Percentiles rank a stretch among this genome's conserved stretches.
Conservation (phyloP, 2,329 filamentous ascomycete species). For the Tothia fuscella region DNA sequence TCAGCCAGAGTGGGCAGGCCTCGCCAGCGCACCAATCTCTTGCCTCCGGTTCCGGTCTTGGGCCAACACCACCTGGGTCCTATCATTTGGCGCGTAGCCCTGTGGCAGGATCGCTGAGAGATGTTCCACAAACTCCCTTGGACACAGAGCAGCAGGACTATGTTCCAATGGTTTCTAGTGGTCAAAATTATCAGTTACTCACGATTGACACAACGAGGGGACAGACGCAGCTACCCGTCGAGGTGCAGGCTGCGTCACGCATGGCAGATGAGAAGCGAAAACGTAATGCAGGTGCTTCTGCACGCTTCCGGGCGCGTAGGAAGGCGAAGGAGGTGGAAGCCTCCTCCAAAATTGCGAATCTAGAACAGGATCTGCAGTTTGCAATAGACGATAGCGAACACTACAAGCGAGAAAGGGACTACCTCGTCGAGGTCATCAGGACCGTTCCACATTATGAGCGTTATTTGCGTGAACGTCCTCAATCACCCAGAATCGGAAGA, state of each 20-base stretch:
- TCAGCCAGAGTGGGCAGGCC: conserved; percentile 9
- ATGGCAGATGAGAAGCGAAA: conserved; percentile 76
- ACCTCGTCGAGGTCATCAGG: neutral
- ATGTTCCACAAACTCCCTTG: neutral
- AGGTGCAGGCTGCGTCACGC: conserved; percentile 70
- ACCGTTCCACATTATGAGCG: conserved; percentile 7
- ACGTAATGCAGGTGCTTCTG: conserved; percentile 75
- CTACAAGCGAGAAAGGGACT: conserved; percentile 53
- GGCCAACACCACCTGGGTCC: conserved; percentile 8
- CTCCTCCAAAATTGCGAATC: conserved; percentile 52
- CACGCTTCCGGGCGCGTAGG: conserved; percentile 66
- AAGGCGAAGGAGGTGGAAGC: conserved; percentile 74
- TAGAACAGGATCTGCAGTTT: conserved; percentile 59
- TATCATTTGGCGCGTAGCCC: conserved; percentile 2
- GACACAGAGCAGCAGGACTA: conserved; percentile 15
- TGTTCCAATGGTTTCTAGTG: conserved; percentile 33
- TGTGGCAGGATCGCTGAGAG: neutral
- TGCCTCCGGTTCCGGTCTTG: neutral
- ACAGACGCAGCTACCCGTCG: conserved; percentile 53
- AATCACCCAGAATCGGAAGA: neutral
- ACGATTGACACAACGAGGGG: conserved; percentile 40
- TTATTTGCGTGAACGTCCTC: conserved; percentile 1
- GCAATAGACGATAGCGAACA: conserved; percentile 57
- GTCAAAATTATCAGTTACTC: conserved; percentile 41
- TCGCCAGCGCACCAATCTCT: conserved; percentile 5